phyloP scores from a whole-genome alignment of 2,329 filamentous ascomycete species.

The Esteya vermicola region DNA sequence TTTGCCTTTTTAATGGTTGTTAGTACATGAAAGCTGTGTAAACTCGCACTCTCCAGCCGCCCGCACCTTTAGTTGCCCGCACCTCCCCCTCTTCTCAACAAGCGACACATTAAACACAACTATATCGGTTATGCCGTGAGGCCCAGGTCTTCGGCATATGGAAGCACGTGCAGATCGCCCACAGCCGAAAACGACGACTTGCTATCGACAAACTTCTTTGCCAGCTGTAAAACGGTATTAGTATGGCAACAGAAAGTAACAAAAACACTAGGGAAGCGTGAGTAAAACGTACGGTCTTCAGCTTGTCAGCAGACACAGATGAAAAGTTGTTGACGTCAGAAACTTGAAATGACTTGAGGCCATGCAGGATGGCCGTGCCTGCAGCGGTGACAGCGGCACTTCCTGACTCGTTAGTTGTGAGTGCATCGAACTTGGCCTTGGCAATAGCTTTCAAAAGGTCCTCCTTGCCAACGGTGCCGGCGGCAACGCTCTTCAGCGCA shows the following conservation, averaged over 20 bases:
- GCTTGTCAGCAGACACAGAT: conserved; percentile 65
- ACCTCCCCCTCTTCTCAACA: too few relatives aligned
- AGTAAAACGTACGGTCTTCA: conserved; percentile 58
- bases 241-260: not conserved
- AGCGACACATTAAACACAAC: too few relatives aligned
- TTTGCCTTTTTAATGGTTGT: conserved; percentile 5
- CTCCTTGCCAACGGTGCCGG: conserved; percentile 65
- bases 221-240: conserved; percentile 43
- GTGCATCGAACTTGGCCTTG: conserved; percentile 81
- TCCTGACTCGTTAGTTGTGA: conserved; percentile 70
- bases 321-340: conserved; percentile 24
- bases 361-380: conserved; percentile 67
- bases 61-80: too few relatives aligned
- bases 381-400: conserved; percentile 68
- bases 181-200: conserved; percentile 84
- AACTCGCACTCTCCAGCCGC: too few relatives aligned
- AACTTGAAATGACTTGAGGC: conserved; percentile 28
- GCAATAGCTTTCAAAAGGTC: conserved; percentile 84
- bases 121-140: conserved; percentile 66
- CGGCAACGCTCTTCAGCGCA: conserved; percentile 66
- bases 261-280: too few relatives aligned
- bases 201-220: conserved; percentile 72
- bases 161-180: conserved; percentile 81
- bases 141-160: conserved; percentile 87
- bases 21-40: too few relatives aligned